phyloP scores from a whole-genome alignment of 345 rosid species.

The Hibiscus tridactylites region DNA sequence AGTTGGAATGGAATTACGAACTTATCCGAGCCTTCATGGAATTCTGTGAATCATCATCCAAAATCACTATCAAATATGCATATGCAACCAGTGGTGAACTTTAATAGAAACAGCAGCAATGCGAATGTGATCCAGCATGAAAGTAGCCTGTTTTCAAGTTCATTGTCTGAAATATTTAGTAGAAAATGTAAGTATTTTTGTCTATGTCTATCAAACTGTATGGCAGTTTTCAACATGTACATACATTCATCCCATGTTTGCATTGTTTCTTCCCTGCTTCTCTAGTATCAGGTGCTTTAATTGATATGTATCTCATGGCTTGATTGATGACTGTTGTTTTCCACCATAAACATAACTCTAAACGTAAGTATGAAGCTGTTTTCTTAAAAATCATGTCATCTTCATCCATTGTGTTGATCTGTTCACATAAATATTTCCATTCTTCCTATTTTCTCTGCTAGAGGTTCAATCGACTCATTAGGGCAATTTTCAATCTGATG shows the following conservation, averaged over 20 bases:
- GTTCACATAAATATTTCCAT: background rate
- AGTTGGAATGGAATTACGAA: constrained; percentile 30
- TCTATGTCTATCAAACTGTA: background rate
- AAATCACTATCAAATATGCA: constrained; percentile 37
- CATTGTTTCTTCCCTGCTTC: background rate
- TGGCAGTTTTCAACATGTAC: background rate
- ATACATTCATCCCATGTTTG: background rate
- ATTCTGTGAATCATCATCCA: constrained; percentile 28
- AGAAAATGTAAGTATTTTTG: constrained; percentile 50
- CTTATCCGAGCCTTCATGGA: constrained; percentile 35
- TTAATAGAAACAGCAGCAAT: constrained; percentile 25
- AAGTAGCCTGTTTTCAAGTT: constrained; percentile 90
- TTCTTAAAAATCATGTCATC: background rate
- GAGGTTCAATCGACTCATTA: background rate
- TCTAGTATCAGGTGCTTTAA: constrained; percentile 1
- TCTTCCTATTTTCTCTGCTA: background rate
- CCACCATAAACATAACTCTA: background rate
- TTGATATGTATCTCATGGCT: background rate
- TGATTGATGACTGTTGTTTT: constrained; percentile 4
- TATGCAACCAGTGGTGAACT: constrained; percentile 24
- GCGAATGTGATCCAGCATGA: constrained; percentile 47
- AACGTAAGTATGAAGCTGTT: background rate
- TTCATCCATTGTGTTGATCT: background rate
- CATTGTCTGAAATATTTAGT: constrained; percentile 69
- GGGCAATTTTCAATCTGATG: background rate